phyloP scores from a whole-genome alignment of 805 yeast species.

The Clavispora carvajalis region DNA sequence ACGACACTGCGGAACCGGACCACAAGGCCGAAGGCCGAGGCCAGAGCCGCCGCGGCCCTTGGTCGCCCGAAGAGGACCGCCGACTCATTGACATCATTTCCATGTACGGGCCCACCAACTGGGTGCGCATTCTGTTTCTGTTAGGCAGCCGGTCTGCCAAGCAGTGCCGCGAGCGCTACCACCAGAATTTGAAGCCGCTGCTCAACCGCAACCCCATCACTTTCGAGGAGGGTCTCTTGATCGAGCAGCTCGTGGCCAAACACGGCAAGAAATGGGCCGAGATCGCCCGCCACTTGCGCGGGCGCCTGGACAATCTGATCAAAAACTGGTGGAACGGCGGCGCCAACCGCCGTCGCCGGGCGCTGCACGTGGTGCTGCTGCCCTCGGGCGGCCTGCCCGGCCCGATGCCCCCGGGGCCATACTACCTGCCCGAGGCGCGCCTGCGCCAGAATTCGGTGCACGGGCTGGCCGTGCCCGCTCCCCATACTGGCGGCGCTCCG shows the following conservation, averaged over 20 bases:
- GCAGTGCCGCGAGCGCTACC: conserved; percentile 88
- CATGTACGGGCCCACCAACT: conserved; percentile 72
- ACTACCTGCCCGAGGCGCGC: conserved; percentile 1
- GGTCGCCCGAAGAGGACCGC: conserved; percentile 84
- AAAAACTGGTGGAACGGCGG: conserved; percentile 98
- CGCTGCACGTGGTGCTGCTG: conserved; percentile 13
- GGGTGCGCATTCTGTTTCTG: conserved; percentile 79
- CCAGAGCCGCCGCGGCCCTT: conserved; percentile 64
- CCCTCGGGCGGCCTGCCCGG: background rate
- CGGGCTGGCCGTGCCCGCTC: too few species aligned
- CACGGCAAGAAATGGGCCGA: conserved; percentile 94
- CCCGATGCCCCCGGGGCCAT: background rate
- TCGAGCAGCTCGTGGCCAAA: conserved; percentile 70
- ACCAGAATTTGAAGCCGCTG: conserved; percentile 83
- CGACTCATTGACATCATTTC: conserved; percentile 64
- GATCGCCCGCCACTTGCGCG: conserved; percentile 80
- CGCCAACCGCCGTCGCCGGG: conserved; percentile 72
- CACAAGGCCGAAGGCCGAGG: conserved; percentile 5
- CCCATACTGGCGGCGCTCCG: too few species aligned
- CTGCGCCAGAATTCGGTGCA: conserved; percentile 1
- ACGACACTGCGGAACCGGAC: background rate
- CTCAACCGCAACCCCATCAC: conserved; percentile 79
- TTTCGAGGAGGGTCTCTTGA: conserved; percentile 74
- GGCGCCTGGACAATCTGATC: conserved; percentile 85
- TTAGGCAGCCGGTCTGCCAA: conserved; percentile 80